Conservation (phyloP, 352 stramenopile species). For the Globisporangium recalcitrans region DNA sequence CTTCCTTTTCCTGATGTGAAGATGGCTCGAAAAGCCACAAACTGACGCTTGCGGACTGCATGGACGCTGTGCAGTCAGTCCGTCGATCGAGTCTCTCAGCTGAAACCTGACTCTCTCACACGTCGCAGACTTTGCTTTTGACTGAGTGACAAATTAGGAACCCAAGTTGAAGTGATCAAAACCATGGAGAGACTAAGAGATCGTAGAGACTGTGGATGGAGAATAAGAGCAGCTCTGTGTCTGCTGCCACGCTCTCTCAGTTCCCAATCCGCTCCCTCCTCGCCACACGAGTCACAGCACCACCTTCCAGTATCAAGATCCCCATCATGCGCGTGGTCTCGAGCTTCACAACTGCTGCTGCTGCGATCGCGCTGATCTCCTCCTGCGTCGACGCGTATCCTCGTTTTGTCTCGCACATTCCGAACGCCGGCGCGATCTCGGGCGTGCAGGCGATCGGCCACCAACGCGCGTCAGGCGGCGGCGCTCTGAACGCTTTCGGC, state of each 20-base stretch:
- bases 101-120: conserved; percentile 1
- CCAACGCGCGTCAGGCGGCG: conserved; percentile 36
- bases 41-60: neutral
- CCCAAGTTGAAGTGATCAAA: neutral
- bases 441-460: conserved; percentile 61
- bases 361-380: neutral
- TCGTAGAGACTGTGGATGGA: neutral
- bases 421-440: conserved; percentile 43
- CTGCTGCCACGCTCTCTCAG: neutral
- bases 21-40: conserved; percentile 1
- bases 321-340: neutral
- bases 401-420: conserved; percentile 50
- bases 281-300: neutral
- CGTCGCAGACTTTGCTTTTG: neutral
- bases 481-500: conserved; percentile 57
- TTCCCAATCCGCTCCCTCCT: neutral
- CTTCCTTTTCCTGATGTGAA: neutral
- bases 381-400: conserved; percentile 21
- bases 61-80: neutral
- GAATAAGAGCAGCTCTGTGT: neutral
- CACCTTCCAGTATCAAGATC: neutral
- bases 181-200: neutral
- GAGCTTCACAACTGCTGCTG: neutral
- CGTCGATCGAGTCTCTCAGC: neutral
- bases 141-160: neutral